Evolutionary conservation across 495 filamentous ascomycete genomes (phyloP).

Genomic region (Xylaria longipes): DNA sequence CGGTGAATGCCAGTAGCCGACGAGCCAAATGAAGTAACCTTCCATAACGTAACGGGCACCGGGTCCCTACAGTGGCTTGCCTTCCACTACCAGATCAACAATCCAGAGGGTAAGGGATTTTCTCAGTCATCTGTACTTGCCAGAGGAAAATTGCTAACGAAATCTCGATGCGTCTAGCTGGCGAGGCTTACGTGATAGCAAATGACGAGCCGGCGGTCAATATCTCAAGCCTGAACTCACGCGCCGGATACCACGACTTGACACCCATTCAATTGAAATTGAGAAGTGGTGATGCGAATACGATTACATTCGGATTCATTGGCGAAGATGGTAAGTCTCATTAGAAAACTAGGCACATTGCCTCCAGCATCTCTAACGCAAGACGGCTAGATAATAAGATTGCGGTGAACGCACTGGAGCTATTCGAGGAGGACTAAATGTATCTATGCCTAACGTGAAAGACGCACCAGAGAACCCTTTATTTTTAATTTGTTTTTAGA

Average conservation of each 20-base stretch:
- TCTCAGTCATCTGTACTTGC: background rate
- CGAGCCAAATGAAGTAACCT: conserved; percentile 40
- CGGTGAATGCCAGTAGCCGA: conserved; percentile 11
- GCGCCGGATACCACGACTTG: conserved; percentile 48
- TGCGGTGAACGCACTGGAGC: conserved; percentile 41
- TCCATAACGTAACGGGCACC: conserved; percentile 49
- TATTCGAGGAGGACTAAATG: conserved; percentile 40
- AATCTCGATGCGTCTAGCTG: conserved; percentile 30
- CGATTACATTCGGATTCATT: conserved; percentile 45
- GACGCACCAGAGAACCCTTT: too few relatives aligned
- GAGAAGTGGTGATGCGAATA: conserved; percentile 45
- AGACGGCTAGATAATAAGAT: conserved; percentile 38
- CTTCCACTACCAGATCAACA: conserved; percentile 47
- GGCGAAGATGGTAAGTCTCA: conserved; percentile 38
- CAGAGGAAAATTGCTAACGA: conserved; percentile 7
- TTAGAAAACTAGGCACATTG: background rate
- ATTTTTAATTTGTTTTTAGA: too few relatives aligned
- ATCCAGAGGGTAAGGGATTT: conserved; percentile 37
- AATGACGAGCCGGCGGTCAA: conserved; percentile 47
- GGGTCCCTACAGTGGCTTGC: conserved; percentile 50
- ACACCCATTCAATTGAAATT: conserved; percentile 46
- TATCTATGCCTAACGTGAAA: background rate
- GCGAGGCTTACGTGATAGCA: conserved; percentile 48
- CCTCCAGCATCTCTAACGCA: conserved; percentile 15
- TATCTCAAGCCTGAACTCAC: conserved; percentile 48